Conservation (phyloP, 768 basidiomycete species). For the Chalciporus sphaerocephalus region DNA sequence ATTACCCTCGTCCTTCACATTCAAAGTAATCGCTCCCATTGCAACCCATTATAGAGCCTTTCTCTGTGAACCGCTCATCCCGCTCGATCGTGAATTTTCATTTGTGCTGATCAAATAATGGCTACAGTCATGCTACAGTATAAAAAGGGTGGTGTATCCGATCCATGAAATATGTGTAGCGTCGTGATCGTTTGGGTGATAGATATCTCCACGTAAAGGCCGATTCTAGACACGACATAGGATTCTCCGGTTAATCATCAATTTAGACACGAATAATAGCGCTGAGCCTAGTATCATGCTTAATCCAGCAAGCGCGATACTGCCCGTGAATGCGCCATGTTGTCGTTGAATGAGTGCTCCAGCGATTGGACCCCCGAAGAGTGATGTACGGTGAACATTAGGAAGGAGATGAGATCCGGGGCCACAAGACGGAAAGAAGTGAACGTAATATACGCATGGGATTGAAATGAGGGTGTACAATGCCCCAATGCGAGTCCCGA, state of each 20-base stretch:
- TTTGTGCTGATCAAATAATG: slow-evolving; percentile 17
- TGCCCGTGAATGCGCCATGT: slow-evolving; percentile 44
- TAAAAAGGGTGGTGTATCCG: slow-evolving; percentile 16
- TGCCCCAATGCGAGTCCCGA: slow-evolving; percentile 61
- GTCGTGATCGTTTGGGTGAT: neutral
- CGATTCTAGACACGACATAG: slow-evolving; percentile 42
- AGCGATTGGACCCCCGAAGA: slow-evolving; percentile 61
- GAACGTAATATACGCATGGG: slow-evolving; percentile 49
- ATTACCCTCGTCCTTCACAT: slow-evolving; percentile 15
- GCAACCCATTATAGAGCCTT: slow-evolving; percentile 24
- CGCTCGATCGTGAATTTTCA: slow-evolving; percentile 4
- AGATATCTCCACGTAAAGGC: neutral
- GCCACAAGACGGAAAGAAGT: neutral
- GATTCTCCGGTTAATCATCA: slow-evolving; percentile 41
- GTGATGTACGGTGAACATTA: slow-evolving; percentile 42
- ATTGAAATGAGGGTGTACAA: slow-evolving; percentile 63
- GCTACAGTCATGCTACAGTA: slow-evolving; percentile 28
- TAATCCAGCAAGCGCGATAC: slow-evolving; percentile 58
- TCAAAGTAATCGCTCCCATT: slow-evolving; percentile 24
- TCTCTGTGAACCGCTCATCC: neutral
- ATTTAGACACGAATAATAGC: slow-evolving; percentile 48
- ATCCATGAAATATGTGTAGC: slow-evolving; percentile 10
- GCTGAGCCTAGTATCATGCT: slow-evolving; percentile 57
- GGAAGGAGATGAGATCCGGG: neutral
- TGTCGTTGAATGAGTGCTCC: slow-evolving; percentile 49